Percentiles rank a stretch among this genome's conserved stretches.
Evolutionary conservation across 805 yeast genomes (phyloP).

Genomic region (Candida suzukii): DNA sequence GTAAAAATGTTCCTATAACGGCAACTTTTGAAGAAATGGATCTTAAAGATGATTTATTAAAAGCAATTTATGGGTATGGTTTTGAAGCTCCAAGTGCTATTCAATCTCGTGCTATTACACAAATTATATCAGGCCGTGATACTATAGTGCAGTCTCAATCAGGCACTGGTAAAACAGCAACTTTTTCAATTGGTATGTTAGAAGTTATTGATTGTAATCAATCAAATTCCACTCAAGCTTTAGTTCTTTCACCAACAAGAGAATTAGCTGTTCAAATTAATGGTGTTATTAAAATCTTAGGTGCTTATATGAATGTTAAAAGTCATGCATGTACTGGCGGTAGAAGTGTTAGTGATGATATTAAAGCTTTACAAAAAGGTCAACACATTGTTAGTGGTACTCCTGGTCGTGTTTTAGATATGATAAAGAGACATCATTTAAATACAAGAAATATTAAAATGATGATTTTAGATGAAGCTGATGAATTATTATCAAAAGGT

Average conservation of each 20-base stretch:
- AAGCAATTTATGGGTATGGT: slow-evolving; percentile 79
- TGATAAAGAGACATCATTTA: slow-evolving; percentile 78
- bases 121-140: slow-evolving; percentile 90
- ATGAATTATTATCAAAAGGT: slow-evolving; percentile 87
- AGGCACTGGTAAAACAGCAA: slow-evolving; percentile 99
- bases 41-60: slow-evolving; percentile 53
- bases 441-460: slow-evolving; percentile 73
- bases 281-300: slow-evolving; percentile 78
- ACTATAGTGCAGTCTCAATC: slow-evolving; percentile 98
- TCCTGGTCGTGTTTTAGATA: slow-evolving; percentile 91
- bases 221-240: slow-evolving; percentile 88
- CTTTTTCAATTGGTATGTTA: slow-evolving; percentile 89
- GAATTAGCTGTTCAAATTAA: slow-evolving; percentile 93
- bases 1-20: slow-evolving; percentile 46
- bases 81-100: slow-evolving; percentile 96
- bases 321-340: slow-evolving; percentile 96
- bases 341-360: slow-evolving; percentile 73
- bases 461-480: slow-evolving; percentile 94
- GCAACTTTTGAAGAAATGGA: slow-evolving; percentile 67
- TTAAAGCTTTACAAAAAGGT: slow-evolving; percentile 65
- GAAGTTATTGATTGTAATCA: slow-evolving; percentile 69
- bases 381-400: slow-evolving; percentile 95
- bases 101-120: slow-evolving; percentile 95
- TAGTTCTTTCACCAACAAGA: slow-evolving; percentile 91
- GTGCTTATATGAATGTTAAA: slow-evolving; percentile 79